Percentiles rank a stretch among this genome's conserved stretches.
These are phyloP conservation scores for Datisca glomerata DNA, from an alignment of 306 rosid genomes.

Conservation along the genomic window DNA sequence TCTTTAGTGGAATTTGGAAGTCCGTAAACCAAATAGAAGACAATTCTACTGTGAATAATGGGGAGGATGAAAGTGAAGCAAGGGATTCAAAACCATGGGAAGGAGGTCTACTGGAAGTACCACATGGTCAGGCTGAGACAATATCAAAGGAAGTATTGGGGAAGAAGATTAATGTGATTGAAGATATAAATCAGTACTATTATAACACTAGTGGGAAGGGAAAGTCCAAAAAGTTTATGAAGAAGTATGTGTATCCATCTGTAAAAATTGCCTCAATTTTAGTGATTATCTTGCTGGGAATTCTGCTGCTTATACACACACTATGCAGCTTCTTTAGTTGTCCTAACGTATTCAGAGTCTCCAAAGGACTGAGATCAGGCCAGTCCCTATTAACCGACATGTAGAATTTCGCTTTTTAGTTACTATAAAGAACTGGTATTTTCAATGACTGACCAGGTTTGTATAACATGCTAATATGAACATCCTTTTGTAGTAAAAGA, in stretches of 20 bases:
- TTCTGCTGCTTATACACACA: constrained; percentile 5
- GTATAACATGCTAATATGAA: too few relatives aligned
- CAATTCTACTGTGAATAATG: not conserved
- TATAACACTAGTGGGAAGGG: constrained; percentile 4
- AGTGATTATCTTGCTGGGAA: not conserved
- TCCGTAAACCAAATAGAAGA: not conserved
- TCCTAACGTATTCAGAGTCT: not conserved
- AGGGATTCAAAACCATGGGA: not conserved
- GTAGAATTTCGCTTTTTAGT: too few relatives aligned
- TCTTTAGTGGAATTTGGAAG: not conserved
- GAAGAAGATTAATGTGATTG: not conserved
- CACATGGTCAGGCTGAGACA: not conserved
- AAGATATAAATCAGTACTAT: constrained; percentile 7
- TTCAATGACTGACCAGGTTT: too few relatives aligned
- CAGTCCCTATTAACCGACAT: too few relatives aligned
- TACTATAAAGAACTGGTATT: too few relatives aligned
- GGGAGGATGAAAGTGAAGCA: not conserved
- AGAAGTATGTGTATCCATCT: not conserved
- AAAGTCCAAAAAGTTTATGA: not conserved
- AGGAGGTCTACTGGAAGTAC: not conserved
- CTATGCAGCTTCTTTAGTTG: constrained; percentile 3
- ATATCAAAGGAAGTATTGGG: not conserved
- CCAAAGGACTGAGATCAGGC: too few relatives aligned
- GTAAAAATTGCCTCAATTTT: not conserved
- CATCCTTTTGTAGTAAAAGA: too few relatives aligned